Percentiles rank a stretch among this genome's conserved stretches.
Evolutionary conservation across 208 protist species (phyloP).

Genomic region (Phytomonas francai): DNA sequence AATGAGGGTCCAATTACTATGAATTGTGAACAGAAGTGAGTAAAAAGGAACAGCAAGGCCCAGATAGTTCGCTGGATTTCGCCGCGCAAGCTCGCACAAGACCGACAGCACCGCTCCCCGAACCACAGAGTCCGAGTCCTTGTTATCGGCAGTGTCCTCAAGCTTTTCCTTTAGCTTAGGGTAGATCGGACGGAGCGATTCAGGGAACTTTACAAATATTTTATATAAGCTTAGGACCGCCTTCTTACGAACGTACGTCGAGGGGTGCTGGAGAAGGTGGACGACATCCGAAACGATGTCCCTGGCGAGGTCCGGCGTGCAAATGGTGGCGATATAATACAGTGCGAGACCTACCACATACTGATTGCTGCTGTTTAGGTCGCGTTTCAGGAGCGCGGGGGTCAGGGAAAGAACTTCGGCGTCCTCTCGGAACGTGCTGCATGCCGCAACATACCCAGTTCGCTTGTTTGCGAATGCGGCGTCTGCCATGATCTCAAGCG

Average conservation of each 20-base stretch:
- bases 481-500: constrained; percentile 95
- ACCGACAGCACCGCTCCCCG: constrained; percentile 95
- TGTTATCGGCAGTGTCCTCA: constrained; percentile 84
- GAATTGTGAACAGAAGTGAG: constrained; percentile 89
- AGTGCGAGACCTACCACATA: constrained; percentile 95
- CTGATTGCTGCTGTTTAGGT: constrained; percentile 90
- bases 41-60: constrained; percentile 96
- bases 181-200: constrained; percentile 95
- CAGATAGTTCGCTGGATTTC: constrained; percentile 97
- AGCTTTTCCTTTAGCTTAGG: constrained; percentile 95
- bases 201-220: constrained; percentile 96
- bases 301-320: constrained; percentile 93
- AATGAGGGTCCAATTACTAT: constrained; percentile 99
- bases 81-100: constrained; percentile 96
- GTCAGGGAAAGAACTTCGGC: constrained; percentile 96
- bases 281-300: constrained; percentile 95
- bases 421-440: constrained; percentile 90
- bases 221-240: constrained; percentile 94
- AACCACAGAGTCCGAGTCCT: constrained; percentile 84
- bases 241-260: constrained; percentile 94
- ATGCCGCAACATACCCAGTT: constrained; percentile 93
- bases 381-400: constrained; percentile 96
- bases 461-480: constrained; percentile 77
- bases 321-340: constrained; percentile 94
- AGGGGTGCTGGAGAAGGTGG: constrained; percentile 80